Evolutionary conservation across 257 asterid genomes (phyloP).

Genomic region (Nicotiana tomentosiformis): DNA sequence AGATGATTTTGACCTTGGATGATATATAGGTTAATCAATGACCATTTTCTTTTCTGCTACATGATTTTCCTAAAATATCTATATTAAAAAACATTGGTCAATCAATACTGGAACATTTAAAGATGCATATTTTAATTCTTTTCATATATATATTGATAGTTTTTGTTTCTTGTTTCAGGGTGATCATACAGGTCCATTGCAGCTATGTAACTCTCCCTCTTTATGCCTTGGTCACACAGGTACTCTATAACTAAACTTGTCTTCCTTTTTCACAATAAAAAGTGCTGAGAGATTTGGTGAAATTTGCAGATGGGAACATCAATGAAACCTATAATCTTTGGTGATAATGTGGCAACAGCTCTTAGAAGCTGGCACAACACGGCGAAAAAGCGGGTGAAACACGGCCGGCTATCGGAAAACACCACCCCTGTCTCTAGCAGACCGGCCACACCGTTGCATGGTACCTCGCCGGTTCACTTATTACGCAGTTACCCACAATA

Average conservation of each 20-base stretch:
- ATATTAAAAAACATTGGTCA: not conserved
- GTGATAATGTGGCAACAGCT: constrained; percentile 14
- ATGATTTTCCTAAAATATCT: not conserved
- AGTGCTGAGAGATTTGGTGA: too few relatives aligned
- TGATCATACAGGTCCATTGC: constrained; percentile 11
- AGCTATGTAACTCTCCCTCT: constrained; percentile 20
- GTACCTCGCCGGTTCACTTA: constrained; percentile 8
- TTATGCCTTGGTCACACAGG: constrained; percentile 19
- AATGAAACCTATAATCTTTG: constrained; percentile 14
- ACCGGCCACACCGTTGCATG: constrained; percentile 17
- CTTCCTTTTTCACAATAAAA: not conserved
- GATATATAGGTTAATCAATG: not conserved
- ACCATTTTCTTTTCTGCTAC: not conserved
- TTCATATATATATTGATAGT: not conserved
- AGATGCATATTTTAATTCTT: not conserved
- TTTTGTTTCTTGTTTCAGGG: not conserved
- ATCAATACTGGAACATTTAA: not conserved
- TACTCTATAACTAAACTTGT: not conserved
- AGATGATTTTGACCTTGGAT: too few relatives aligned
- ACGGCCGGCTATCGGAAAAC: not conserved
- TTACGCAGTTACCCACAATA: not conserved
- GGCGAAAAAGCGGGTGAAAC: constrained; percentile 5
- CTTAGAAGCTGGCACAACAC: constrained; percentile 9
- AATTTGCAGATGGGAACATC: constrained; percentile 16
- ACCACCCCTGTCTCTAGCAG: constrained; percentile 11